Conservation (phyloP, 352 stramenopile species). For the Phytophthora pistaciae region DNA sequence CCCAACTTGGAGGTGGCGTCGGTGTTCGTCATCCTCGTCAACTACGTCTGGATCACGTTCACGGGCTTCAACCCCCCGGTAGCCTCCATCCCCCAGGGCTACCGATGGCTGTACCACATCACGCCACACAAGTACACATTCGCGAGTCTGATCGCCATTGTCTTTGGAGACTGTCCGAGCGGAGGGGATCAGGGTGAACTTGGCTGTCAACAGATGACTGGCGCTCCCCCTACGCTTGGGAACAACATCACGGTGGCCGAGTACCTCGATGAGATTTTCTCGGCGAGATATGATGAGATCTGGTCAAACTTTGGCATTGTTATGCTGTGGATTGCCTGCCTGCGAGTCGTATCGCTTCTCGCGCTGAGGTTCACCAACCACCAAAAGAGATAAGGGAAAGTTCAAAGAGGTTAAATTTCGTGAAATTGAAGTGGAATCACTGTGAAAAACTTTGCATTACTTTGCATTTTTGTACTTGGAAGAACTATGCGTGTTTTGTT, state of each 20-base stretch:
- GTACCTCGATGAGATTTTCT: constrained; percentile 38
- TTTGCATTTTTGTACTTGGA: neutral
- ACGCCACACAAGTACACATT: constrained; percentile 40
- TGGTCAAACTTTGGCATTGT: constrained; percentile 28
- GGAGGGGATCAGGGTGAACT: constrained; percentile 8
- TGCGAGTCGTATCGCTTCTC: constrained; percentile 29
- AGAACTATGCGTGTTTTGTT: no score
- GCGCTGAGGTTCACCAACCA: constrained; percentile 38
- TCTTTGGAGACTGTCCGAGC: constrained; percentile 33
- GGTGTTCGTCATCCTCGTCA: constrained; percentile 38
- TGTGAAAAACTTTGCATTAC: neutral
- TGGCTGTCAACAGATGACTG: constrained; percentile 32
- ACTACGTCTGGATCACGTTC: constrained; percentile 44
- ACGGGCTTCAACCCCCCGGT: constrained; percentile 43
- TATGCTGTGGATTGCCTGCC: constrained; percentile 27
- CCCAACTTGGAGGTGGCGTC: constrained; percentile 42
- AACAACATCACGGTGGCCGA: constrained; percentile 30
- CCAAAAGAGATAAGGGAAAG: constrained; percentile 32
- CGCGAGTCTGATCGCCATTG: constrained; percentile 36
- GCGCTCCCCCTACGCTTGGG: constrained; percentile 20
- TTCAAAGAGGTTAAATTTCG: neutral
- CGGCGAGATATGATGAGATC: constrained; percentile 35
- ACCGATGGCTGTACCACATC: constrained; percentile 47
- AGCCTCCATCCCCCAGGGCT: constrained; percentile 37
- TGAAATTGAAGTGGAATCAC: neutral